Percentiles rank a stretch among this genome's conserved stretches.
phyloP scores from a whole-genome alignment of 768 basidiomycete species.

The Xerocomellus amylosporus region DNA sequence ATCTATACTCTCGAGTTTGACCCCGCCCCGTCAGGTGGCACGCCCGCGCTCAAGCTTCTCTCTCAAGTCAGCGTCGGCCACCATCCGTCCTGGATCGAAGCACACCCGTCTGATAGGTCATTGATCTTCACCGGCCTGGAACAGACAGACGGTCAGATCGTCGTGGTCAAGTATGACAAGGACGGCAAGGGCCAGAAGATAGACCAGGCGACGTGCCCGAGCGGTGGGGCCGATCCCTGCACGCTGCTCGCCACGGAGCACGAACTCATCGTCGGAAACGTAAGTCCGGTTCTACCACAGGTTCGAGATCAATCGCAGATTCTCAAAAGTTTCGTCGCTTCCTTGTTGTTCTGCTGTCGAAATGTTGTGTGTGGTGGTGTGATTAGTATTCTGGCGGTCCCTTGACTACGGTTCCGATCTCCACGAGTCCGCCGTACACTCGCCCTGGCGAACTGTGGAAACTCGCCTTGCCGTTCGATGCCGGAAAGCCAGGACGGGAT shows the following conservation, averaged over 20 bases:
- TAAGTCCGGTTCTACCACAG: slow-evolving; percentile 38
- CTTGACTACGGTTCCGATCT: slow-evolving; percentile 54
- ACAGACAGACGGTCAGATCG: slow-evolving; percentile 59
- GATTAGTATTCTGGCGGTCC: slow-evolving; percentile 67
- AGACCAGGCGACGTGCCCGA: slow-evolving; percentile 39
- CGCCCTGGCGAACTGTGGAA: slow-evolving; percentile 32
- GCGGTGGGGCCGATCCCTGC: slow-evolving; percentile 63
- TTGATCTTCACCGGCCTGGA: slow-evolving; percentile 68
- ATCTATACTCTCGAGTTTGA: slow-evolving; percentile 67
- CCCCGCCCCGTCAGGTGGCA: slow-evolving; percentile 48
- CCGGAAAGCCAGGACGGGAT: slow-evolving; percentile 57
- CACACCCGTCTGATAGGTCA: slow-evolving; percentile 52
- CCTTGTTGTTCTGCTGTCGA: too few relatives aligned
- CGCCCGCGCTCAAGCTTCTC: slow-evolving; percentile 48
- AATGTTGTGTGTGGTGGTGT: neutral
- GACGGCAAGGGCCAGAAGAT: slow-evolving; percentile 45
- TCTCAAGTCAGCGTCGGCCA: slow-evolving; percentile 51
- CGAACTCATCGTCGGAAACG: slow-evolving; percentile 68
- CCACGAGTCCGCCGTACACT: slow-evolving; percentile 46
- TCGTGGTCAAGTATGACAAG: slow-evolving; percentile 57
- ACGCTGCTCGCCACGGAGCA: slow-evolving; percentile 55
- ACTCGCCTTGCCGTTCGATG: slow-evolving; percentile 39
- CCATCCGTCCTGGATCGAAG: slow-evolving; percentile 76
- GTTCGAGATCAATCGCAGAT: neutral
- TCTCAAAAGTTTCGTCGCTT: neutral